Base-by-base conservation (phyloP, 306 rosid genomes). In the Crotalaria pallida region DNA sequence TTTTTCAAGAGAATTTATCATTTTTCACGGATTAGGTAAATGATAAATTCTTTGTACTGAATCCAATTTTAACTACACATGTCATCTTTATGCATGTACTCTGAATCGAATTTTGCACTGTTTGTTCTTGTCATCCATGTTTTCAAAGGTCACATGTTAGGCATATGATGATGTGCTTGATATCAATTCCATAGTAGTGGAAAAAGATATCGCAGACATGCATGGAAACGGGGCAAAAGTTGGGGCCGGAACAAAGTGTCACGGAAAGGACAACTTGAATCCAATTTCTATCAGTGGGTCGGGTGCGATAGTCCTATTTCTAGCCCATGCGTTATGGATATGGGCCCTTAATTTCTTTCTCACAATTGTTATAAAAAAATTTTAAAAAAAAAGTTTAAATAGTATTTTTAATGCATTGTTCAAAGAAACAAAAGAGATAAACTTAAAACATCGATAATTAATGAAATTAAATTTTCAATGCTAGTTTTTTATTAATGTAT, bases 271-370 rank as follows among this genome's bases (percentile, higher is more conserved):
- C n/a, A n/a, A n/a, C n/a, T n/a, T n/a, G n/a, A n/a, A n/a, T n/a
- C n/a, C n/a, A n/a, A n/a, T n/a, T n/a, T n/a, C n/a, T n/a, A n/a
- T 74, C 23, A 49, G 74, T 67, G 80, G 89, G 78, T 85, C 78
- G 67, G 70, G 83, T 80, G 41, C 79, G 3, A 23, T 71, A 67
- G 66, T 79, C 66, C 66, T 63, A 49, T 63, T 15, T 50, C 44
- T 72, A 64, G 87, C 84, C 82, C 84, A 55, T 60, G 17, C 43
- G 69, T 67, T 5, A 52, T 76, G 26, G 21, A 2, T 22, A 84
- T 80, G 84, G 80, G 76, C 73, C 84, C 80, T n/a, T 62, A n/a
- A 11, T 26, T 50, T 50, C 31, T 57, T 50, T 67, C 5, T 31
- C 58, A 72, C 65, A 43, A 70, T 11, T 22, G 23, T 31, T 3